phyloP scores from a whole-genome alignment of 768 basidiomycete genomes.

The Clitopilus hobsonii region DNA sequence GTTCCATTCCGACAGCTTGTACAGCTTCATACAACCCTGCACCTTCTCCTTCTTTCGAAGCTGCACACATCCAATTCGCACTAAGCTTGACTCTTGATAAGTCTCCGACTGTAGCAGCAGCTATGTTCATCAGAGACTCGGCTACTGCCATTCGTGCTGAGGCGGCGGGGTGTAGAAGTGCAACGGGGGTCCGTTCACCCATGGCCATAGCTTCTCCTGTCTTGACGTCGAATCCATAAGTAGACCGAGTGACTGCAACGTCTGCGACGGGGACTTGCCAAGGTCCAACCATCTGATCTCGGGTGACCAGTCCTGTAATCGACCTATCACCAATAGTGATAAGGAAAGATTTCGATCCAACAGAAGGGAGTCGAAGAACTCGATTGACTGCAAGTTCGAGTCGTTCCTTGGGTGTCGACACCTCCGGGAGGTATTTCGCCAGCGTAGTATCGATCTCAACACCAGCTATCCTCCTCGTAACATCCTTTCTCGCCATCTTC shows the following conservation, averaged over 20 bases:
- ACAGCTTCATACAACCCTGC: conserved; percentile 87
- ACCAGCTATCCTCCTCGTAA: conserved; percentile 31
- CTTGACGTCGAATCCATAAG: conserved; percentile 85
- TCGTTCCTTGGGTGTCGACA: conserved; percentile 35
- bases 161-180: conserved; percentile 81
- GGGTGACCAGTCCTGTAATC: conserved; percentile 89
- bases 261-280: conserved; percentile 99
- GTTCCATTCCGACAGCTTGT: conserved; percentile 83
- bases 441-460: conserved; percentile 71
- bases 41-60: conserved; percentile 85
- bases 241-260: conserved; percentile 91
- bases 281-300: conserved; percentile 99
- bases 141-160: conserved; percentile 96
- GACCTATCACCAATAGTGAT: conserved; percentile 97
- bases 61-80: conserved; percentile 99
- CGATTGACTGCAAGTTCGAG: conserved; percentile 67
- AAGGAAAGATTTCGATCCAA: conserved; percentile 94
- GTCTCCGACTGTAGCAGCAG: conserved; percentile 69
- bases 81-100: conserved; percentile 86
- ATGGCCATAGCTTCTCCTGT: conserved; percentile 97
- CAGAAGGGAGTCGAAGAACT: conserved; percentile 86
- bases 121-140: conserved; percentile 89
- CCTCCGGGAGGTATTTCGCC: conserved; percentile 53
- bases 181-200: conserved; percentile 94
- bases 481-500: conserved; percentile 77